Conservation (phyloP, 1,284 basidiomycete species). For the Rhodotorula sp. region DNA sequence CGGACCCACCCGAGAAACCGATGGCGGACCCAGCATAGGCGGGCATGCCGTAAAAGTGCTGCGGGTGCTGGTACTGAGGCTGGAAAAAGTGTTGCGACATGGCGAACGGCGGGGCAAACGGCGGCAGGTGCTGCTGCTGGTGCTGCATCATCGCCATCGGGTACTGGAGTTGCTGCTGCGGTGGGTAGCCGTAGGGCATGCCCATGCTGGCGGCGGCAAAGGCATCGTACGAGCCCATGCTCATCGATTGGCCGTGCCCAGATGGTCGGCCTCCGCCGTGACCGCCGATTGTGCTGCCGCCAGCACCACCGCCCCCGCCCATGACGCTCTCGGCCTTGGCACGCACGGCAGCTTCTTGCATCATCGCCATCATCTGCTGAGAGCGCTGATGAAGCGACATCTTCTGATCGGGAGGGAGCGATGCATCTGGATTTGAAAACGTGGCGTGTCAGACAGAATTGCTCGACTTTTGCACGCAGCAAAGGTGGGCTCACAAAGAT, state of each 20-base stretch:
- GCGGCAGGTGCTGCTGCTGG: conserved; percentile 21
- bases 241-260: conserved; percentile 15
- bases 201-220: conserved; percentile 8
- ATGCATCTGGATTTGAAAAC: conserved; percentile 23
- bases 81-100: conserved; percentile 35
- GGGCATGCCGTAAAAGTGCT: conserved; percentile 21
- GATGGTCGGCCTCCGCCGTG: neutral
- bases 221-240: conserved; percentile 23
- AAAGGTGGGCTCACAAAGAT: conserved; percentile 30
- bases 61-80: neutral
- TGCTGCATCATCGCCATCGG: conserved; percentile 1
- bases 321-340: conserved; percentile 31
- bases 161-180: neutral
- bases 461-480: too few relatives aligned
- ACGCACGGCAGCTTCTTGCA: conserved; percentile 36
- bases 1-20: conserved; percentile 8
- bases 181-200: conserved; percentile 6
- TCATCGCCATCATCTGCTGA: conserved; percentile 41
- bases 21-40: conserved; percentile 25
- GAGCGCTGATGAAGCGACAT: conserved; percentile 40
- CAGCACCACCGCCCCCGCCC: conserved; percentile 21
- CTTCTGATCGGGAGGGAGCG: conserved; percentile 40
- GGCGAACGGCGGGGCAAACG: conserved; percentile 33
- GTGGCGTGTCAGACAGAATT: neutral
- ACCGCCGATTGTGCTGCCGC: conserved; percentile 9